Evolutionary conservation across 148 eudicot species (phyloP).

Genomic region (Diospyros lotus): DNA sequence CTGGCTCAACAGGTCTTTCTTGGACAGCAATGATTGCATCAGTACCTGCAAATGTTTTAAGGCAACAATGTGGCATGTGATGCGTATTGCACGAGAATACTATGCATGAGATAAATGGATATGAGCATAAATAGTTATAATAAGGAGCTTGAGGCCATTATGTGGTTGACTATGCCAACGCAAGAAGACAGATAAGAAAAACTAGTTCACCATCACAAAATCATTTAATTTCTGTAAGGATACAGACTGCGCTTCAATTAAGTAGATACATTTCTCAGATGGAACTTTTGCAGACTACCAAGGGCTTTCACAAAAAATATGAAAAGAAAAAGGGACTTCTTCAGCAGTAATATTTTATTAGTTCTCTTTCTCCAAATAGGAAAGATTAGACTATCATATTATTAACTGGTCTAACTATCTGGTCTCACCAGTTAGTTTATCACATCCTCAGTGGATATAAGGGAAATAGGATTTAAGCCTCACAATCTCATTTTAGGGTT

Average conservation of each 20-base stretch:
- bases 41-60: slow-evolving; percentile 24
- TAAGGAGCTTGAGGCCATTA: neutral
- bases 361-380: no score
- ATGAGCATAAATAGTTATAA: neutral
- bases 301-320: no score
- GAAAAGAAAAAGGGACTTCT: no score
- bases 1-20: slow-evolving; percentile 16
- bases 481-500: no score
- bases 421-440: no score
- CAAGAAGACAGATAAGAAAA: neutral
- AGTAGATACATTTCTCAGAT: neutral
- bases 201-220: neutral
- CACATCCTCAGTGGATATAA: no score
- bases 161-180: neutral
- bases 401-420: no score
- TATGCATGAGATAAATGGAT: neutral
- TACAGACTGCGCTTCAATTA: neutral
- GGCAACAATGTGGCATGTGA: neutral
- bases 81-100: neutral
- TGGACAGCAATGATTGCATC: slow-evolving; percentile 26
- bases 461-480: no score
- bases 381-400: no score
- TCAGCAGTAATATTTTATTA: no score
- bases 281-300: no score
- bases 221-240: neutral